These are phyloP conservation scores for Cyclotella cryptica DNA, from an alignment of 108 stramenopile genomes.

Conservation along the genomic window DNA sequence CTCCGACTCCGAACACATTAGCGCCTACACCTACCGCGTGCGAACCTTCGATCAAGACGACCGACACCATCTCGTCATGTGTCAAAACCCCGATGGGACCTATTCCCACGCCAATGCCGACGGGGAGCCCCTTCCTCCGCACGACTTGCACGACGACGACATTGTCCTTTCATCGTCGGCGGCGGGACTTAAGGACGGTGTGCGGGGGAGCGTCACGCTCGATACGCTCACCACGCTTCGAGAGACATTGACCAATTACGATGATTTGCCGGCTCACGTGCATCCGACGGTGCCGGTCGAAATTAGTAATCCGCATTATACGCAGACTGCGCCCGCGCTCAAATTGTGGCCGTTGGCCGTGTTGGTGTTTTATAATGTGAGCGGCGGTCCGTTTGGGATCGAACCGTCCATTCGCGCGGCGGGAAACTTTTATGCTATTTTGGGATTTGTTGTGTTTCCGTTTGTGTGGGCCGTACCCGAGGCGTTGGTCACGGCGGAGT, in stretches of 20 bases:
- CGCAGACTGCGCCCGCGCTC: conserved; percentile 36
- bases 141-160: conserved; percentile 10
- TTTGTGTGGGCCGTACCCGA: conserved; percentile 79
- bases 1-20: conserved; percentile 16
- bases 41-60: conserved; percentile 19
- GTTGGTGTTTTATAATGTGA: conserved; percentile 91
- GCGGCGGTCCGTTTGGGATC: conserved; percentile 70
- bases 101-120: conserved; percentile 45
- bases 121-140: neutral
- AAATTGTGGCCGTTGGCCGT: conserved; percentile 74
- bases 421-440: conserved; percentile 87
- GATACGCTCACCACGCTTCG: conserved; percentile 19
- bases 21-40: conserved; percentile 45
- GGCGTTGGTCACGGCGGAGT: conserved; percentile 81
- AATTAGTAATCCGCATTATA: conserved; percentile 40
- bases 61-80: conserved; percentile 44
- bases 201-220: conserved; percentile 28
- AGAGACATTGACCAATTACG: conserved; percentile 22
- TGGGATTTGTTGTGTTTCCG: conserved; percentile 72
- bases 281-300: conserved; percentile 42
- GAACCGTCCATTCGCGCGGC: conserved; percentile 89
- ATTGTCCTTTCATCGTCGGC: too few species aligned
- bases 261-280: conserved; percentile 31
- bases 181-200: neutral
- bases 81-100: conserved; percentile 51